Evolutionary conservation across 164 flowering plant genomes (phyloP).

Genomic region (Piper longum): DNA sequence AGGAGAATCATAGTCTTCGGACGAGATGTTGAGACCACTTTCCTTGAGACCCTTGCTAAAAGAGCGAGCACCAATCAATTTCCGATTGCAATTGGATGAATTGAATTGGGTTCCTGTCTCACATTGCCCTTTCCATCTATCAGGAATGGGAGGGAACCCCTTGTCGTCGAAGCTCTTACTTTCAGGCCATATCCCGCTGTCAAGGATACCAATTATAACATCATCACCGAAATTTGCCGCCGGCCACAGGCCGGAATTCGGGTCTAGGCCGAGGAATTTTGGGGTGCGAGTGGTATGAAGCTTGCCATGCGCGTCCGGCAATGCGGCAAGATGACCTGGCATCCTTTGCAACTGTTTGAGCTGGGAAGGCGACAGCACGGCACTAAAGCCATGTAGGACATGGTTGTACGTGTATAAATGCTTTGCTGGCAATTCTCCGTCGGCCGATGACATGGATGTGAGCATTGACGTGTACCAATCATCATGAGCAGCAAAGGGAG

Average conservation of each 20-base stretch:
- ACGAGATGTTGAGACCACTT: constrained; percentile 4
- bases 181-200: constrained; percentile 16
- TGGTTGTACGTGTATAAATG: constrained; percentile 16
- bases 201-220: constrained; percentile 17
- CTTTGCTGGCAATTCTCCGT: neutral
- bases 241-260: constrained; percentile 10
- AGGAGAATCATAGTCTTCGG: constrained; percentile 18
- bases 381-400: constrained; percentile 20
- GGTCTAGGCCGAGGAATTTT: constrained; percentile 10
- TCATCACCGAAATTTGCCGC: constrained; percentile 14
- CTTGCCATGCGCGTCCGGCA: constrained; percentile 6
- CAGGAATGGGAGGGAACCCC: constrained; percentile 11
- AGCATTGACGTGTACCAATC: constrained; percentile 5
- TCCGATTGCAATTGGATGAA: constrained; percentile 14
- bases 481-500: constrained; percentile 8
- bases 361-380: constrained; percentile 12
- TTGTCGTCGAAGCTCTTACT: constrained; percentile 12
- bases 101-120: constrained; percentile 11
- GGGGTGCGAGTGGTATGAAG: constrained; percentile 16
- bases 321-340: constrained; percentile 12
- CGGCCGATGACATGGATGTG: neutral
- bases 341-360: constrained; percentile 11
- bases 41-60: constrained; percentile 23
- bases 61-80: constrained; percentile 37
- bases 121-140: constrained; percentile 19